Percentiles rank a stretch among this genome's conserved stretches.
phyloP scores from a whole-genome alignment of 495 filamentous ascomycete species.

The Hypoxylon fragiforme region DNA sequence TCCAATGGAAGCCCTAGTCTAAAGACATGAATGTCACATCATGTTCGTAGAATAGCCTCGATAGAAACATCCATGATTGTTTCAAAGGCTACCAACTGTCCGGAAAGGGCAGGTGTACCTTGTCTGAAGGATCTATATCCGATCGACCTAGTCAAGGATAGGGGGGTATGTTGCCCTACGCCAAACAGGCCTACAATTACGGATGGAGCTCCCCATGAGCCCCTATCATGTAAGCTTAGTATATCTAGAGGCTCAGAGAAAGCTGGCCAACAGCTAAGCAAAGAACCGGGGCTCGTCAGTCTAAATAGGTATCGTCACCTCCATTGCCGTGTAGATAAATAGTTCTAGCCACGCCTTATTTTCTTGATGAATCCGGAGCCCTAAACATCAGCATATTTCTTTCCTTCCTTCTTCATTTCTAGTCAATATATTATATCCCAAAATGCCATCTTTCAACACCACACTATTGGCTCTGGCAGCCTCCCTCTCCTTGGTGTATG shows the following conservation, averaged over 20 bases:
- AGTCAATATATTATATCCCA: not conserved
- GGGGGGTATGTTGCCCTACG: not conserved
- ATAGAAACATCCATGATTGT: not conserved
- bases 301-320: no score
- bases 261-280: not conserved
- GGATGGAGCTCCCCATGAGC: not conserved
- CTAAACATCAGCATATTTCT: no score
- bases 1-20: no score
- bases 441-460: conserved; percentile 21
- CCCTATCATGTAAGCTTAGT: conserved; percentile 3
- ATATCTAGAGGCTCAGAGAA: not conserved
- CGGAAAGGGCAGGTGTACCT: not conserved
- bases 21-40: not conserved
- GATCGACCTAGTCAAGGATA: not conserved
- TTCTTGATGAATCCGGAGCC: no score
- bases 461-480: conserved; percentile 48
- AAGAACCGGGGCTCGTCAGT: no score
- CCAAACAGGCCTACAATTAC: not conserved
- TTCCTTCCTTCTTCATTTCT: no score
- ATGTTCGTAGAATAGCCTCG: not conserved
- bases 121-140: not conserved
- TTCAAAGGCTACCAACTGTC: not conserved
- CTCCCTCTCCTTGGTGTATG: conserved; percentile 49
- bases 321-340: no score
- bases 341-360: no score